Base-by-base conservation (phyloP, 2,329 filamentous ascomycete species). In the Cladosporium phlei region DNA sequence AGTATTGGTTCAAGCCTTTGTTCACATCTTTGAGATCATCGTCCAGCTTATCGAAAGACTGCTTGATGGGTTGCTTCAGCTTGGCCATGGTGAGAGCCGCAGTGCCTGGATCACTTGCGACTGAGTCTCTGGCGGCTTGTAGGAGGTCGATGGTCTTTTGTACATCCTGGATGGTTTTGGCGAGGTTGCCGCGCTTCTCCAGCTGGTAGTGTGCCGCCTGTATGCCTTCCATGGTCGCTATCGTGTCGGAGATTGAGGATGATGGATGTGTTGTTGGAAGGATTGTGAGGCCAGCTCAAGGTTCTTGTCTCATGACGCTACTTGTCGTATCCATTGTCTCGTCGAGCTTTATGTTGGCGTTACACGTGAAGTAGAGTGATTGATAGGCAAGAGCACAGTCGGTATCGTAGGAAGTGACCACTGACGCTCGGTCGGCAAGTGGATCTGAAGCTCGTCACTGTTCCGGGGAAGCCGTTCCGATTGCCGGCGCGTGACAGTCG, bases 61-160 rank as follows among this genome's bases (percentile, higher is more conserved):
- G 75, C 61, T 90, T 93, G 47, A 95, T 75, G 0, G 90, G 87
- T 53, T 86, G 90, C 64, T 96, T 89, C 14, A 96, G 78, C 63
- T 85, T 90, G 22, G 86, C 85, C 58, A 97, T 78, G 20, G 83
- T 85, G 50, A 90, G 73, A 32, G 83, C 80, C 12, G 87, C 82
- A 29, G 79, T 79, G 53, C 82, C 80, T 19, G 85, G 80, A 59
- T 89, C 85, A 57, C 76, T 71, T 53, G 83, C 82, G 50, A 96
- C 84, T 54, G 80, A 75, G 52, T 88, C 81, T 47, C 88, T 78
- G 29, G 90, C 87, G 38, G 76, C 75, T 53, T 80, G 78, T 21
- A 98, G 79, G 48, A 87, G 69, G 52, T 88, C 79, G 56, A 98
- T 88, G 29, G 90, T 85, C 50, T 80, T 78, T 63, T 97, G 88